Base-by-base conservation (phyloP, 352 stramenopile species). In the Pythium plurisporium region DNA sequence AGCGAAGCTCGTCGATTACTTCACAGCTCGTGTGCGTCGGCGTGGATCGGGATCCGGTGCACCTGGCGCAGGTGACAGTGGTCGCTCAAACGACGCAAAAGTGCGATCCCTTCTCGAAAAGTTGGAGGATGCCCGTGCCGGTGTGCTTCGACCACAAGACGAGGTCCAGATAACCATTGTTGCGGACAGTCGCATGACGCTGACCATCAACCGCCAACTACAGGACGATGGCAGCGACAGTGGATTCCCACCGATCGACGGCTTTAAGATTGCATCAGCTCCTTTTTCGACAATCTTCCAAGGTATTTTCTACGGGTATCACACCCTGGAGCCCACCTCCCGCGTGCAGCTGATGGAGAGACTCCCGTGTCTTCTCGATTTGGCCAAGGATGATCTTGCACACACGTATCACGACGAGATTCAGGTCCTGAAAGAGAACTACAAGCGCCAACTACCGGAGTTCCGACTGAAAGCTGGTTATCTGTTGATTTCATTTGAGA, bases 381-480 rank as follows among this genome's bases (percentile, higher is more conserved):
- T 88, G 12, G 82, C 80, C 10, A 82, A 84, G 44, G 82, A 90
- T 42, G 82, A 93, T 52, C 69, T 88, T 11, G 82, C 85, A 12
- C 82, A 91, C 53, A 93, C 82, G 20, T 93, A 93, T 55, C 81
- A 91, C 62, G 82, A 93, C 33, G 82, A 93, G 36, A 93, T 93
- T 44, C 70, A 86, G 36, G 69, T 86, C 7, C 62, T 93, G 12
- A 83, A 82, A 25, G 82, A 93, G 53, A 93, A 93, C 56, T 93
- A 93, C 66, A 89, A 91, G 50, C 80, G 82, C 0, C 79, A 91
- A 42, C 76, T 79, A 22, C 82, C 82, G 0, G 80, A 90, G 48
- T 87, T 89, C 38, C 80, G 82, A 15, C 73, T 93, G 19, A 93
- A 93, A 56, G 82, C 87, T 9, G 82, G 82, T 0, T 93, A 93